Evolutionary conservation across 2,329 filamentous ascomycete species (phyloP).

Genomic region (Aspergillus awamori): DNA sequence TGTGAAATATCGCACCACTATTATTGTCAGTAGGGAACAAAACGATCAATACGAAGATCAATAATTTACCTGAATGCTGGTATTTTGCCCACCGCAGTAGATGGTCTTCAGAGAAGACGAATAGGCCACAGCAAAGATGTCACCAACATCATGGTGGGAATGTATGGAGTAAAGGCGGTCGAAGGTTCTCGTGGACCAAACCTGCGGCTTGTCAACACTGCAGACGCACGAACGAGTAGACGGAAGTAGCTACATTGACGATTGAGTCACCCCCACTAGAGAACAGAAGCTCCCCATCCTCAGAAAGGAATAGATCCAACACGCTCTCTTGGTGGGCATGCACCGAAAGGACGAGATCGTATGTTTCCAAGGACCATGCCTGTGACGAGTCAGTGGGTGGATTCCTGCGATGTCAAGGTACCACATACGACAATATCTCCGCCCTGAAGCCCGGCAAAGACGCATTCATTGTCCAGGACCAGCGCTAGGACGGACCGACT

Average conservation of each 20-base stretch:
- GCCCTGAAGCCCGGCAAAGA: conserved; percentile 91
- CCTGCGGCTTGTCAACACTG: conserved; percentile 38
- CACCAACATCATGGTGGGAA: conserved; percentile 89
- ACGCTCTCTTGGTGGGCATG: conserved; percentile 92
- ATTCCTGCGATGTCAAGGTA: background rate
- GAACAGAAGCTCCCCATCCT: conserved; percentile 75
- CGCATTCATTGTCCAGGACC: conserved; percentile 74
- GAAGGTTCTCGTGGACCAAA: conserved; percentile 81
- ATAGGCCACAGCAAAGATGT: conserved; percentile 94
- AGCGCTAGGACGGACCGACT: conserved; percentile 66
- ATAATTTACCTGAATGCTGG: conserved; percentile 70
- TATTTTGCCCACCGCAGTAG: conserved; percentile 92
- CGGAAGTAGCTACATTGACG: conserved; percentile 65
- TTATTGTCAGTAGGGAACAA: background rate
- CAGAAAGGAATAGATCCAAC: conserved; percentile 78
- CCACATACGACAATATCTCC: conserved; percentile 77
- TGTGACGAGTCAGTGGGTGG: conserved; percentile 30
- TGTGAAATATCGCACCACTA: conserved; percentile 76
- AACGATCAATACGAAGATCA: background rate
- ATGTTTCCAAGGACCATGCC: conserved; percentile 87
- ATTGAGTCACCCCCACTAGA: conserved; percentile 93
- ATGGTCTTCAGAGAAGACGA: conserved; percentile 77
- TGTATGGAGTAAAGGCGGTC: conserved; percentile 84
- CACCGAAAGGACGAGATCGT: conserved; percentile 74
- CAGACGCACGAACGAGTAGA: background rate